A percentile compares a stretch with the other conserved stretches of the same genome.
Conservation (phyloP, 352 stramenopile genomes). For the Phytopythium vexans region DNA sequence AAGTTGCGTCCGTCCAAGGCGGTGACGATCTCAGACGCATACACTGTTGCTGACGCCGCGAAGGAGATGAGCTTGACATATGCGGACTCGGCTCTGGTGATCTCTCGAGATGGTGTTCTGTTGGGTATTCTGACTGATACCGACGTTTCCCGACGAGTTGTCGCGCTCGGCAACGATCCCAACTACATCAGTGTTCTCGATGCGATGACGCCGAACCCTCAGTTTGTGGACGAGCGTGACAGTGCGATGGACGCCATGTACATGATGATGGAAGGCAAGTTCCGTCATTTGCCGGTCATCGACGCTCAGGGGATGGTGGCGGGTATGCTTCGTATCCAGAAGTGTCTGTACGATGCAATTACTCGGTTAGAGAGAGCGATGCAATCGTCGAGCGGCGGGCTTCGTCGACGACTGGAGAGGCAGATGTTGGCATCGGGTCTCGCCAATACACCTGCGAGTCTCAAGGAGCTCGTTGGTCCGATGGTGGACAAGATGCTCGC, state of each 20-base stretch:
- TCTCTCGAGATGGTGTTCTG: slow-evolving; percentile 86
- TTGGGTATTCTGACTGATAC: slow-evolving; percentile 96
- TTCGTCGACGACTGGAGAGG: slow-evolving; percentile 76
- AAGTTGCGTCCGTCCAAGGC: slow-evolving; percentile 87
- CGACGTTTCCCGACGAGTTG: slow-evolving; percentile 82
- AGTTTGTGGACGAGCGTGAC: slow-evolving; percentile 87
- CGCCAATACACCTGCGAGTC: slow-evolving; percentile 48
- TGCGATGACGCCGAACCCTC: slow-evolving; percentile 84
- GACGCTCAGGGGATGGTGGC: slow-evolving; percentile 88
- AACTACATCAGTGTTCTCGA: slow-evolving; percentile 83
- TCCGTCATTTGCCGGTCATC: slow-evolving; percentile 97
- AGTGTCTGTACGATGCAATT: slow-evolving; percentile 99
- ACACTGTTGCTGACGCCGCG: slow-evolving; percentile 87
- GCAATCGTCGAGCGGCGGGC: slow-evolving; percentile 63
- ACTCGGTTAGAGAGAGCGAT: slow-evolving; percentile 93
- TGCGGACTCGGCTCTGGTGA: slow-evolving; percentile 92
- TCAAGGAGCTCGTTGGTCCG: slow-evolving; percentile 72
- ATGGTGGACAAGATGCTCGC: slow-evolving; percentile 88
- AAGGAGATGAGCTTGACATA: slow-evolving; percentile 89
- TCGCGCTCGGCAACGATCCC: slow-evolving; percentile 82
- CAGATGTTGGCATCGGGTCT: slow-evolving; percentile 67
- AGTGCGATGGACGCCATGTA: slow-evolving; percentile 91
- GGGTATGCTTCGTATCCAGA: slow-evolving; percentile 97
- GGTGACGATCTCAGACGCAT: slow-evolving; percentile 84
- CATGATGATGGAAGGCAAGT: slow-evolving; percentile 90